Evolutionary conservation across 768 basidiomycete genomes (phyloP), one percentile per base, ranked within the genome.

Genomic region (Coprinopsis strossmayeri): DNA sequence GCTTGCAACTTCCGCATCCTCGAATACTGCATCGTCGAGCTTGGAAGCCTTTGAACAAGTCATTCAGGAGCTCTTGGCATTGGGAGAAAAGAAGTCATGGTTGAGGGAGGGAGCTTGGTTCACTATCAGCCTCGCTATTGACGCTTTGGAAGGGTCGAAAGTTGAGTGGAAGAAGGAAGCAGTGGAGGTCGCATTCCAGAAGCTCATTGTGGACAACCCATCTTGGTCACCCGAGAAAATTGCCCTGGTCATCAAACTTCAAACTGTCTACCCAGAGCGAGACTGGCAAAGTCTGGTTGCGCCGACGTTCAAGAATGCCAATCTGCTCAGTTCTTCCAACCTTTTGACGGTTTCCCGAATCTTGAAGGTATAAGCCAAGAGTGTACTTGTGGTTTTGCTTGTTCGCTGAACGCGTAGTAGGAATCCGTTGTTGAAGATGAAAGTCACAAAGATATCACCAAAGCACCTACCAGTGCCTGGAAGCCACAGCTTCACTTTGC

Each of bases 91-190:
- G 60, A 96, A 94, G 64, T 82, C 84, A 0, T 97, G 93, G 92
- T 66, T 98, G 43, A 74, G 84, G 32, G 95, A 98, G 65, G 87
- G 87, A 59, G 87, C 84, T 12, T 95, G 90, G 87, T 95, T 91
- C 81, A 74, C 81, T 18, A 68, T 94, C 42, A 66, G 73, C 20
- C 68, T 83, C 40, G 83, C 82, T 0, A 55, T 91, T 41, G 79
- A 86, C 51, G 73, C 72, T 11, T 65, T 89, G 34, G 61, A 76
- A 41, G 69, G 65, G 4, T 83, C 79, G 15, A 66, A 78, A 3
- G 79, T 84, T 13, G 50, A 74, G 0, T 96, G 93, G 91, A 84
- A 81, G 63, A 70, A 72, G 0, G 73, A 79, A 20, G 91, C 83
- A 3, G 56, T 85, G 12, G 67, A 76, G 4, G 59, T 60, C 35